phyloP scores from a whole-genome alignment of 768 basidiomycete genomes.

The Amanita pallidorosea region DNA sequence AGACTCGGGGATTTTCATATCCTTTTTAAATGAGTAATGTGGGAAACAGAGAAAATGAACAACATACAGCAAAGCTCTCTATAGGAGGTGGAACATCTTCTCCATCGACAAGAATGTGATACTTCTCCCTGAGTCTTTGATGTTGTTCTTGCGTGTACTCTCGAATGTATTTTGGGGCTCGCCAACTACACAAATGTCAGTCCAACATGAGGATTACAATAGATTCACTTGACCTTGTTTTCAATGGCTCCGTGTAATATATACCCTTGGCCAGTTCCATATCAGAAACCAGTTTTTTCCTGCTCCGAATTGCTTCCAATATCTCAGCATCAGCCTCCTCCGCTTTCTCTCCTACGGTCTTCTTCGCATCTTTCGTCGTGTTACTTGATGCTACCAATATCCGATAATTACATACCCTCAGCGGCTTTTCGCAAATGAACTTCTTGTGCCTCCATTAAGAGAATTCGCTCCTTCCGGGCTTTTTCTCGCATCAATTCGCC shows the following conservation, averaged over 20 bases:
- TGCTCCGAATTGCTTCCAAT: constrained; percentile 80
- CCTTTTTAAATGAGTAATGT: constrained; percentile 31
- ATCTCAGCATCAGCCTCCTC: constrained; percentile 89
- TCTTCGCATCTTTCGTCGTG: constrained; percentile 55
- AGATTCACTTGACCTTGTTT: constrained; percentile 51
- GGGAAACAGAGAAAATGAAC: constrained; percentile 7
- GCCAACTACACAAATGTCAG: constrained; percentile 50
- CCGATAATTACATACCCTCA: constrained; percentile 45
- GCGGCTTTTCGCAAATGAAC: constrained; percentile 76
- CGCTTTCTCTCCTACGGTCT: constrained; percentile 76
- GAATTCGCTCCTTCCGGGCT: constrained; percentile 73
- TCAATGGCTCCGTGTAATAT: constrained; percentile 76
- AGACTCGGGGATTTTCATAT: constrained; percentile 95
- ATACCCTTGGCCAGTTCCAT: constrained; percentile 91
- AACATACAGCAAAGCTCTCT: constrained; percentile 64
- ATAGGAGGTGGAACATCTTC: constrained; percentile 92
- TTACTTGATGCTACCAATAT: constrained; percentile 1
- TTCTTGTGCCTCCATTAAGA: constrained; percentile 91
- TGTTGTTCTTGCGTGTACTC: constrained; percentile 61
- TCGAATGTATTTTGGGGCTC: constrained; percentile 74
- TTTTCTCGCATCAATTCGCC: constrained; percentile 69
- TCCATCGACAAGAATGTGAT: constrained; percentile 92
- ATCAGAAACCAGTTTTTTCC: constrained; percentile 87
- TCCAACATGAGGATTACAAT: constrained; percentile 3
- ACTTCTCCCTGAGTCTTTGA: constrained; percentile 71